These are phyloP conservation scores for Pilatotrama ljubarskyi DNA, from an alignment of 768 basidiomycete genomes.

Conservation along the genomic window DNA sequence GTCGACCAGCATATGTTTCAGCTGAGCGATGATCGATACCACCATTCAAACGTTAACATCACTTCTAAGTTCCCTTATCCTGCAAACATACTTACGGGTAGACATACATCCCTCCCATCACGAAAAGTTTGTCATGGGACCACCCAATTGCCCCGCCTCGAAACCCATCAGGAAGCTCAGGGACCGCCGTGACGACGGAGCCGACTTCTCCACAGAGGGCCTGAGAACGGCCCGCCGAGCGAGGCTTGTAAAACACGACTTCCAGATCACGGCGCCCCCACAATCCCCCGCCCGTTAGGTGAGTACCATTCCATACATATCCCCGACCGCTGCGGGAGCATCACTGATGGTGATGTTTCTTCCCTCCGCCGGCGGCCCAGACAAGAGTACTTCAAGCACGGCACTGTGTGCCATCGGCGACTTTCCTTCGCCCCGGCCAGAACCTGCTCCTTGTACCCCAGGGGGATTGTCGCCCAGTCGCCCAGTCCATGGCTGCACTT, in stretches of 20 bases:
- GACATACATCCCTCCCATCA: not conserved
- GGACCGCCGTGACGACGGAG: not conserved
- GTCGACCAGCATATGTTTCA: not conserved
- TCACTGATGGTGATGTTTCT: constrained; percentile 11
- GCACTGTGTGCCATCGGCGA: not conserved
- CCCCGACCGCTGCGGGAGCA: not conserved
- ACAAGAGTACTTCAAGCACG: constrained; percentile 3
- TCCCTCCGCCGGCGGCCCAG: not conserved
- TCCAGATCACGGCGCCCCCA: not conserved
- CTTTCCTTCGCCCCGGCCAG: not conserved
- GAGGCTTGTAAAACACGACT: not conserved
- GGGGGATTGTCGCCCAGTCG: constrained; percentile 4
- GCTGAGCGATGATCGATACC: not conserved
- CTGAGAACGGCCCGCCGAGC: not conserved
- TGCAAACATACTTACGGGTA: not conserved
- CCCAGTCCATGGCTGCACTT: constrained; percentile 5
- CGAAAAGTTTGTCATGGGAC: constrained; percentile 6
- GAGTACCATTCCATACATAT: constrained; percentile 8
- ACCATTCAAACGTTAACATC: not conserved
- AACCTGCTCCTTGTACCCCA: not conserved
- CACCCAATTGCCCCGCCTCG: not conserved
- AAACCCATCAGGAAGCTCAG: constrained; percentile 4
- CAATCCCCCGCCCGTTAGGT: not conserved
- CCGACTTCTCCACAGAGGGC: not conserved
- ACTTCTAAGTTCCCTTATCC: not conserved